phyloP scores from a whole-genome alignment of 768 basidiomycete species.

The Nidularia pulvinata region DNA sequence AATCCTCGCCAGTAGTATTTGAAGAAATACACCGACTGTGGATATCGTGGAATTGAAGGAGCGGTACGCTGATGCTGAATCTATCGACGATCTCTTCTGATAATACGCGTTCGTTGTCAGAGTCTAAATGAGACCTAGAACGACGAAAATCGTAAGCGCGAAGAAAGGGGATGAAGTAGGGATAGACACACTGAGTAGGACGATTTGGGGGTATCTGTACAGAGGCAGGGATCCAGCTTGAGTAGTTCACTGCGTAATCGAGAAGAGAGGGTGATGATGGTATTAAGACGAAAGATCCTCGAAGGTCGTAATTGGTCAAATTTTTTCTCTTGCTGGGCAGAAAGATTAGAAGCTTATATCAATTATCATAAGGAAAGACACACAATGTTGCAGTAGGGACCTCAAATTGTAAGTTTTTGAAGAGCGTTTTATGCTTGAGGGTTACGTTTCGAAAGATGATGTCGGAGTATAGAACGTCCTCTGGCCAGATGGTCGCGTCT shows the following conservation, averaged over 20 bases:
- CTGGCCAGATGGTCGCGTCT: too few relatives aligned
- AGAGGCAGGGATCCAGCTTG: slow-evolving; percentile 24
- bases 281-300: slow-evolving; percentile 32
- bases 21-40: slow-evolving; percentile 13
- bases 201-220: slow-evolving; percentile 20
- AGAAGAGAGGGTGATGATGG: slow-evolving; percentile 26
- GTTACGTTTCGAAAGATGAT: slow-evolving; percentile 22
- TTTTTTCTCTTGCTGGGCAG: slow-evolving; percentile 14
- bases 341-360: not conserved
- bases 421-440: slow-evolving; percentile 18
- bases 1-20: not conserved
- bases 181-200: slow-evolving; percentile 20
- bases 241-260: slow-evolving; percentile 21
- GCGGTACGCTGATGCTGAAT: slow-evolving; percentile 28
- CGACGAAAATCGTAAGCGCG: not conserved
- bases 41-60: slow-evolving; percentile 28
- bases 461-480: slow-evolving; percentile 25
- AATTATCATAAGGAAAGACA: slow-evolving; percentile 3
- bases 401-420: slow-evolving; percentile 17
- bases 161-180: not conserved
- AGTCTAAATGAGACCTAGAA: slow-evolving; percentile 7
- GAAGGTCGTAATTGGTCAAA: slow-evolving; percentile 27
- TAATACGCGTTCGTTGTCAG: too few relatives aligned
- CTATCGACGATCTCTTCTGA: slow-evolving; percentile 26
- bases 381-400: slow-evolving; percentile 29